Percentiles rank a stretch among this genome's conserved stretches.
phyloP scores from a whole-genome alignment of 2,329 filamentous ascomycete species.

The Fusarium clavum region DNA sequence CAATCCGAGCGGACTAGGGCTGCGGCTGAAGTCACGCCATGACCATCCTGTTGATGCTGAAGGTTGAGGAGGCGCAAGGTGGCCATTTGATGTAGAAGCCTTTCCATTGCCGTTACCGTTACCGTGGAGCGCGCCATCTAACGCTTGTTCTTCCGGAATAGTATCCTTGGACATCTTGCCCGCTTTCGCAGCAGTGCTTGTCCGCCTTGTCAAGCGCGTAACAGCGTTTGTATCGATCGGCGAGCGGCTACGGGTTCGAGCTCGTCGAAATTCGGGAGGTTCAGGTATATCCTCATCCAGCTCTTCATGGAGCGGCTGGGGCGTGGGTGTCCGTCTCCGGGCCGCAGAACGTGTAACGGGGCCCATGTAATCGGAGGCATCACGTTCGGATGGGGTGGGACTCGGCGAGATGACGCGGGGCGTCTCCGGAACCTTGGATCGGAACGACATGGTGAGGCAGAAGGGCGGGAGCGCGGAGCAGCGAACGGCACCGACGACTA shows the following conservation, averaged over 20 bases:
- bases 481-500: slow-evolving; percentile 67
- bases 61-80: slow-evolving; percentile 75
- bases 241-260: slow-evolving; percentile 78
- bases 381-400: slow-evolving; percentile 66
- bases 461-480: slow-evolving; percentile 71
- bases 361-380: slow-evolving; percentile 66
- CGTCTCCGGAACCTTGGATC: slow-evolving; percentile 74
- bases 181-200: slow-evolving; percentile 50
- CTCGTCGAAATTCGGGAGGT: slow-evolving; percentile 65
- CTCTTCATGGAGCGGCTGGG: slow-evolving; percentile 70
- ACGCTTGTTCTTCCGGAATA: slow-evolving; percentile 41
- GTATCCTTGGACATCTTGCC: slow-evolving; percentile 42
- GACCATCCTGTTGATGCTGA: slow-evolving; percentile 72
- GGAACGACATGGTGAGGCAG: slow-evolving; percentile 64
- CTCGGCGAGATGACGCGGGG: slow-evolving; percentile 92
- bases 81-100: slow-evolving; percentile 64
- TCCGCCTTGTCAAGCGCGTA: slow-evolving; percentile 64
- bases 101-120: slow-evolving; percentile 52
- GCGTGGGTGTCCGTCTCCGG: slow-evolving; percentile 65
- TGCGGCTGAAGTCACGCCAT: slow-evolving; percentile 90
- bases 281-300: slow-evolving; percentile 62
- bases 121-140: slow-evolving; percentile 49
- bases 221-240: slow-evolving; percentile 67
- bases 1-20: slow-evolving; percentile 89
- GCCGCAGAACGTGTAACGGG: slow-evolving; percentile 82